Evolutionary conservation across 768 basidiomycete species (phyloP), one percentile per base, ranked within the genome.

Genomic region (Kwoniella mangroviensis): DNA sequence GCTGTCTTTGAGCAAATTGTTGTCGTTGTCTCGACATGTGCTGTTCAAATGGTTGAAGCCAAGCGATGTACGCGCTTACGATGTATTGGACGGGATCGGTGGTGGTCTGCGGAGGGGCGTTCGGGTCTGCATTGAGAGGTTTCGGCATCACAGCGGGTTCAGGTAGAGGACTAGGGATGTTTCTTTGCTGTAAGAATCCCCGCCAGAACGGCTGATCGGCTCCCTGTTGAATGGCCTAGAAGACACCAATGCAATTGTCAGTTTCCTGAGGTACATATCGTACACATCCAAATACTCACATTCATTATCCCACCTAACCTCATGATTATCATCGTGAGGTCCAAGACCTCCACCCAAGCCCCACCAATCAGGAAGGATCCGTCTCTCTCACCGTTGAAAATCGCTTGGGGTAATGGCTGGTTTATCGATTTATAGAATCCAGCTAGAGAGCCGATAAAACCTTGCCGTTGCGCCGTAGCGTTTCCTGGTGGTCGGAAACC

Each of bases 311-410:
- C 78, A 6, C 72, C 72, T 55, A 52, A 28, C 56, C 71, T 61
- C 67, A 79, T 68, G 11, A 76, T 70, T 2, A 67, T 41, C 75
- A 79, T 73, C 58, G 76, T 73, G 19, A 79, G 52, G 40, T 79
- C 75, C 40, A 77, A 69, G 42, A 76, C 56, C 17, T 79, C 78
- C 17, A 79, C 41, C 73, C 73, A 77, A 11, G 40, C 68, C 24
- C 69, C 70, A 2, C 72, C 78, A 26, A 79, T 60, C 42, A 72
- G 69, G 45, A 79, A 52, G 3, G 51, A 43, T n/a, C 78, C 75
- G 17, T 75, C 74, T 24, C 69, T 40, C 28, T 76, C 73, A 15
- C 74, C 78, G 26, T 73, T 73, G 64, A 76, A 77, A 0, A 77
- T 67, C 19, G 72, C 73, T 12, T 72, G 58, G 3, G 75, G 78